These are phyloP conservation scores for Exophiala aquamarina DNA, from an alignment of 2,329 filamentous ascomycete genomes.

Conservation along the genomic window DNA sequence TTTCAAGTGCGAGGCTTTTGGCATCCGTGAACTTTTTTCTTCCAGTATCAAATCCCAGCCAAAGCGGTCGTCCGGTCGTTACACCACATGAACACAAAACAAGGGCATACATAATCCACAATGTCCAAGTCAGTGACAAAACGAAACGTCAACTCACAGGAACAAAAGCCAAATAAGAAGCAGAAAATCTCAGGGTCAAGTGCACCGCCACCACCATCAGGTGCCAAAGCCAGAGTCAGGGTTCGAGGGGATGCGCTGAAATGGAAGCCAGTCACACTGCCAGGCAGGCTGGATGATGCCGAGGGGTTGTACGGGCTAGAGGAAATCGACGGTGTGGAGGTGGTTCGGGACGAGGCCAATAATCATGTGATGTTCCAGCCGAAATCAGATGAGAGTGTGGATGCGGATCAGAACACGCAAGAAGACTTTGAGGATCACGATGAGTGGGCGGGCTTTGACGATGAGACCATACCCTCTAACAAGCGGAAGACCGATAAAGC, in stretches of 20 bases:
- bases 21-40: background rate
- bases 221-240: conserved; percentile 10
- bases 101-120: background rate
- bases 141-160: background rate
- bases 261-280: conserved; percentile 66
- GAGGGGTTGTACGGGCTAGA: conserved; percentile 91
- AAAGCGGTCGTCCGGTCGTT: too few relatives aligned
- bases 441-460: conserved; percentile 67
- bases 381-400: conserved; percentile 29
- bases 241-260: conserved; percentile 52
- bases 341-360: conserved; percentile 63
- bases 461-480: conserved; percentile 33
- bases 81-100: too few relatives aligned
- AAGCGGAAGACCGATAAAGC: conserved; percentile 31
- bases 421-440: conserved; percentile 44
- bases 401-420: conserved; percentile 28
- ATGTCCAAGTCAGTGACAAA: conserved; percentile 1
- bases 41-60: too few relatives aligned
- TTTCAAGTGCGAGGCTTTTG: too few relatives aligned
- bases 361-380: conserved; percentile 67
- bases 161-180: conserved; percentile 5
- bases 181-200: conserved; percentile 8
- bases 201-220: background rate
- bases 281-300: conserved; percentile 80
- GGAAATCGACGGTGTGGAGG: conserved; percentile 85